Base-by-base conservation (phyloP, 2,329 filamentous ascomycete genomes). In the Calcarisporium arbuscula region DNA sequence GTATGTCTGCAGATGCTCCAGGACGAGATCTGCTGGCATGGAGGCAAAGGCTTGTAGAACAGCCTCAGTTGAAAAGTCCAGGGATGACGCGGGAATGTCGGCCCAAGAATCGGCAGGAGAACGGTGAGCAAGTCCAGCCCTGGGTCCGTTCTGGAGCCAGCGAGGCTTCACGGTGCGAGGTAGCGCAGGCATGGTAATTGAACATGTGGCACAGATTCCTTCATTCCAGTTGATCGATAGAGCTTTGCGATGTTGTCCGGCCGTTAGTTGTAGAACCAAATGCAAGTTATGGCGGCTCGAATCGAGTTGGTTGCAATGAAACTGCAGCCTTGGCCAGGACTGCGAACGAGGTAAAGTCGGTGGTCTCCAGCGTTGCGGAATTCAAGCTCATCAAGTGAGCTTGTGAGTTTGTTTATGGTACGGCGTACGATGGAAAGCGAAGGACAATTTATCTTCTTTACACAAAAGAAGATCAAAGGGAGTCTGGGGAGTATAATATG, bases 1-100 rank as follows among this genome's bases (percentile, higher is more conserved):
- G 14, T 42, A 38, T 16, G 48, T 42, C 21, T 47, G 40, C 18
- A 52, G 31, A 18, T 46, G 43, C n/a, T 43, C 38, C 7, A 51
- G 32, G 6, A 42, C 40, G 15, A 39, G 34, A 4, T 45, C 42
- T 5, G 30, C 5, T 9, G 43, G 41, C 30, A 48, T 41, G 14
- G 30, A 28, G 3, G 50, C 47, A 40, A 46, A 51, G 4, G 39
- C 36, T 8, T 32, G 25, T 15, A 52, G 40, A 12, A 45, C 30
- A 12, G 43, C 37, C 28, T 52, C 50, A 5, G 44, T 30, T 7
- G 43, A 39, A 11, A 32, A 19, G 25, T 47, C 43, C 8, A 18
- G 28, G 22, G 43, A 41, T 16, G 34, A 21, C 10, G 34, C 19
- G 4, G 42, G 44, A 6, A 32, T 30, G 7, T 21, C 26, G 18